These are phyloP conservation scores for Setaria viridis DNA, from an alignment of 202 grass and related monocot species.

Conservation along the genomic window DNA sequence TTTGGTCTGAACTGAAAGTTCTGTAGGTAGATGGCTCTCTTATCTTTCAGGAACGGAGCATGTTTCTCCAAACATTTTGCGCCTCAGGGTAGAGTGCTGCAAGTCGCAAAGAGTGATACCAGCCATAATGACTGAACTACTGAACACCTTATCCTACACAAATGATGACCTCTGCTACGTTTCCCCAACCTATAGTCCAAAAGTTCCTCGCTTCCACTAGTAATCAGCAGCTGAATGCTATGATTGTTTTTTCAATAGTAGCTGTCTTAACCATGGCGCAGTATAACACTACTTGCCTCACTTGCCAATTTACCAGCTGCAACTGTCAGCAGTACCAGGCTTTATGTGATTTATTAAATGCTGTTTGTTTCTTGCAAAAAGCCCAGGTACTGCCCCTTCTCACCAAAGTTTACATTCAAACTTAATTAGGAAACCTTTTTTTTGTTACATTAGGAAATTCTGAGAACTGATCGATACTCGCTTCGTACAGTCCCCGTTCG, in stretches of 20 bases:
- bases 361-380: background rate
- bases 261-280: background rate
- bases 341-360: background rate
- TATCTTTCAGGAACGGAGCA: slow-evolving; percentile 10
- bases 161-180: background rate
- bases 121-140: slow-evolving; percentile 13
- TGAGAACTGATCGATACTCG: no score
- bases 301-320: slow-evolving; percentile 8
- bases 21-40: background rate
- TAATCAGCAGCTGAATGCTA: background rate
- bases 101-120: slow-evolving; percentile 1
- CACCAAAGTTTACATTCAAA: background rate
- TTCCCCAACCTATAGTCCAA: background rate
- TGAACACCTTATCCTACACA: slow-evolving; percentile 12
- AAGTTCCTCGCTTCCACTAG: background rate
- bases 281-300: background rate
- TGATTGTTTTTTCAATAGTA: background rate
- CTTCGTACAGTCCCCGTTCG: no score
- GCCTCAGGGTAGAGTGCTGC: background rate
- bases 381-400: background rate
- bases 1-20: background rate
- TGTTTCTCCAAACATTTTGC: background rate
- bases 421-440: background rate
- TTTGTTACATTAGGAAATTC: background rate
- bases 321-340: background rate